phyloP scores from a whole-genome alignment of 306 rosid species.

The Lathyrus sativus region DNA sequence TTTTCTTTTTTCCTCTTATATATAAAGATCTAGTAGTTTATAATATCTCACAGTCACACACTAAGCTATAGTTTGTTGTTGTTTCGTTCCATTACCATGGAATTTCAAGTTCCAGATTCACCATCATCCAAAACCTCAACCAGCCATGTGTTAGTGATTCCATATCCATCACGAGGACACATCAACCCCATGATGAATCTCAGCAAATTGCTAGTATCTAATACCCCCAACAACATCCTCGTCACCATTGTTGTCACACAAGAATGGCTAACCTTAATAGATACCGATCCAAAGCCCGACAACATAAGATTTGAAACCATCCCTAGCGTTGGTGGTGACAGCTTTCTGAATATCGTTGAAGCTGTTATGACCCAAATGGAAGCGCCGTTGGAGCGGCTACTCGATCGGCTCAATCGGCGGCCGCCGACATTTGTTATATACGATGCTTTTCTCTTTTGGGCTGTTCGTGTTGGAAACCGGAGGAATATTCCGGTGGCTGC shows the following conservation, averaged over 20 bases:
- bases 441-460: slow-evolving; percentile 50
- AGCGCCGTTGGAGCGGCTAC: slow-evolving; percentile 45
- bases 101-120: background rate
- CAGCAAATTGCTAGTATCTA: slow-evolving; percentile 40
- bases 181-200: slow-evolving; percentile 56
- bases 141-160: slow-evolving; percentile 49
- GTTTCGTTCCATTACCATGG: slow-evolving; percentile 7
- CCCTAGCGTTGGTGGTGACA: slow-evolving; percentile 37
- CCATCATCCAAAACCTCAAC: background rate
- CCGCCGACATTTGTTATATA: slow-evolving; percentile 24
- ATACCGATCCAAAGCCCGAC: slow-evolving; percentile 41
- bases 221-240: slow-evolving; percentile 7
- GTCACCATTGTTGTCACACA: slow-evolving; percentile 55
- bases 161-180: slow-evolving; percentile 55
- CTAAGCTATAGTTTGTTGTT: no score
- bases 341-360: slow-evolving; percentile 30
- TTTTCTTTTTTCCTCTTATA: no score
- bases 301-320: slow-evolving; percentile 40
- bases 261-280: slow-evolving; percentile 41
- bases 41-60: no score
- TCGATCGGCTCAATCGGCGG: slow-evolving; percentile 34
- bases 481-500: slow-evolving; percentile 49
- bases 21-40: no score
- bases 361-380: slow-evolving; percentile 55
- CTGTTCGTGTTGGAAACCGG: slow-evolving; percentile 31